These are phyloP conservation scores for Apiospora koreana DNA, from an alignment of 2,329 filamentous ascomycete species.

Conservation along the genomic window DNA sequence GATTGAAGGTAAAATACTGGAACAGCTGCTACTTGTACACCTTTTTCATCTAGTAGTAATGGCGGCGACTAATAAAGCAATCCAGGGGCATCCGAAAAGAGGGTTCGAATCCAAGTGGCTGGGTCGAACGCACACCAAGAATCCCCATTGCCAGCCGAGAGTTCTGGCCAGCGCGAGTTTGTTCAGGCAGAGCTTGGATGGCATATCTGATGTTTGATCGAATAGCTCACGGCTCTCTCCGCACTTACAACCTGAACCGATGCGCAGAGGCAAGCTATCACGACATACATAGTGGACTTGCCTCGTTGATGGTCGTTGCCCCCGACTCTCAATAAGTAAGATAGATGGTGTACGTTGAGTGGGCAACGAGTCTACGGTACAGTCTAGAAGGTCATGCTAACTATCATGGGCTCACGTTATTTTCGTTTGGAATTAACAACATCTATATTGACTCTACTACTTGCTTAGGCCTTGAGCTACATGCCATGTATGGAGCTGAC, in stretches of 20 bases:
- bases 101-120: not conserved
- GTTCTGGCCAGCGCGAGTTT: not conserved
- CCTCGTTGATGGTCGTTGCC: not conserved
- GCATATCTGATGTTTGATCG: not conserved
- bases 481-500: no score
- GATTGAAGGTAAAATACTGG: slow-evolving; percentile 2
- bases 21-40: not conserved
- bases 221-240: no score
- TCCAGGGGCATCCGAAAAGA: not conserved
- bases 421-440: no score
- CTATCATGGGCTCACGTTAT: no score
- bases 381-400: no score
- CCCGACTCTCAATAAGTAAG: not conserved
- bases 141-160: not conserved
- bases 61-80: not conserved
- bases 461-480: no score
- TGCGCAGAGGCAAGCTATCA: not conserved
- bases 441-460: no score
- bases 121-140: not conserved
- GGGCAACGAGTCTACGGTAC: no score
- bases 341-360: no score
- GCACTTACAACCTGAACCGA: not conserved
- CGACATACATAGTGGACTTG: not conserved
- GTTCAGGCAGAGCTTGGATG: not conserved
- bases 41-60: not conserved